These are phyloP conservation scores for Daedalea quercina DNA, from an alignment of 768 basidiomycete species.

Conservation along the genomic window DNA sequence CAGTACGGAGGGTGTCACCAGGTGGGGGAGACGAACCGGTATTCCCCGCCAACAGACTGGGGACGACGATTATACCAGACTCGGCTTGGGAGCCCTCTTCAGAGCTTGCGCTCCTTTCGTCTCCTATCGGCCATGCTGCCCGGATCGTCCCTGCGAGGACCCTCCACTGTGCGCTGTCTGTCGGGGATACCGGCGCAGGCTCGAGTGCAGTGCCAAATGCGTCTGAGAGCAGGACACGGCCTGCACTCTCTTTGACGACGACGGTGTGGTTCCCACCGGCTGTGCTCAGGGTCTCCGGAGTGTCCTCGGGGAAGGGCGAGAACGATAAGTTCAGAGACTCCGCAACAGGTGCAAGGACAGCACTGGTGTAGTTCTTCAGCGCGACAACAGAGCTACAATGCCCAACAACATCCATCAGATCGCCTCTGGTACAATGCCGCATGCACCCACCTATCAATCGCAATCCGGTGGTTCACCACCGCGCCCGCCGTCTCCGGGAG, in stretches of 20 bases:
- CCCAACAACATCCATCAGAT: slow-evolving; percentile 1
- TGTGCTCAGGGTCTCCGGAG: slow-evolving; percentile 14
- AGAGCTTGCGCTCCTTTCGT: not conserved
- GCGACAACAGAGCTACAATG: slow-evolving; percentile 25
- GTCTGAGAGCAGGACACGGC: slow-evolving; percentile 43
- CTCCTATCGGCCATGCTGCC: slow-evolving; percentile 18
- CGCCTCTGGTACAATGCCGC: not conserved
- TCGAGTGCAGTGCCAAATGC: slow-evolving; percentile 46
- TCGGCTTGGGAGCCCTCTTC: not conserved
- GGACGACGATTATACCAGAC: slow-evolving; percentile 26
- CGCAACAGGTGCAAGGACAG: slow-evolving; percentile 39
- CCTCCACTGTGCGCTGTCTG: slow-evolving; percentile 23
- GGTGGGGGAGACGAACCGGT: slow-evolving; percentile 6
- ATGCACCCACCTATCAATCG: slow-evolving; percentile 19
- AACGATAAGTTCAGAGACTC: slow-evolving; percentile 50
- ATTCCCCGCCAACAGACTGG: slow-evolving; percentile 12
- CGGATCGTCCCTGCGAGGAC: slow-evolving; percentile 30
- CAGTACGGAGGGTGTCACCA: not conserved
- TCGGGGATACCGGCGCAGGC: slow-evolving; percentile 61
- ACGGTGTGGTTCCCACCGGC: too few relatives aligned
- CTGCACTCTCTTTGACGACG: slow-evolving; percentile 15
- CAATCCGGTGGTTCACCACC: slow-evolving; percentile 67
- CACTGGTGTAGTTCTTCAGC: slow-evolving; percentile 20
- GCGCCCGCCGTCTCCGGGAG: slow-evolving; percentile 70
- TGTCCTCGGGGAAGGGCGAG: slow-evolving; percentile 42